A percentile compares a stretch with the other conserved stretches of the same genome.
These are phyloP conservation scores for Lactarius trivialis DNA, from an alignment of 768 basidiomycete genomes.

Conservation along the genomic window DNA sequence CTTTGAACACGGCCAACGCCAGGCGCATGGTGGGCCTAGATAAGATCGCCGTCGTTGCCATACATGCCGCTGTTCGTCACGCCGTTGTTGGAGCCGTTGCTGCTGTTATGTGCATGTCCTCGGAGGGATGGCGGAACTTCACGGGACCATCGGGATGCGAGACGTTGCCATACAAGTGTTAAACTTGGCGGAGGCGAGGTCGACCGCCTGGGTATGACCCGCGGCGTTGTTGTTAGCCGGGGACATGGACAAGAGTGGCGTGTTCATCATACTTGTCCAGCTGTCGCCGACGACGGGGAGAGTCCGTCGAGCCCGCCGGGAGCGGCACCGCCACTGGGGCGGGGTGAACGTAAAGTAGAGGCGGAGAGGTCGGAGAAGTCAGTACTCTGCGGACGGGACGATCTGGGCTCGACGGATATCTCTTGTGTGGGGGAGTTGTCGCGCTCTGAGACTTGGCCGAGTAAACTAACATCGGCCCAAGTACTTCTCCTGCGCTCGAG, in stretches of 20 bases:
- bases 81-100: constrained; percentile 13
- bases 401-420: constrained; percentile 37
- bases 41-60: constrained; percentile 48
- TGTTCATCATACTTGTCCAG: constrained; percentile 98
- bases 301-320: constrained; percentile 28
- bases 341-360: constrained; percentile 51
- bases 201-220: constrained; percentile 38
- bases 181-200: constrained; percentile 52
- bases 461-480: constrained; percentile 53
- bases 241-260: constrained; percentile 92
- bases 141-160: constrained; percentile 85
- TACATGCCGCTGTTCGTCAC: constrained; percentile 34
- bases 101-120: constrained; percentile 24
- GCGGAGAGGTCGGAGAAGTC: constrained; percentile 63
- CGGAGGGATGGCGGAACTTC: constrained; percentile 62
- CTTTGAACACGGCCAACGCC: neutral
- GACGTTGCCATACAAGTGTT: constrained; percentile 67
- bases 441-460: constrained; percentile 82
- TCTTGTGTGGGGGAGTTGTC: constrained; percentile 61
- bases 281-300: constrained; percentile 63
- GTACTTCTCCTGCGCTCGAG: constrained; percentile 48
- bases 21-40: constrained; percentile 29
- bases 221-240: constrained; percentile 30
- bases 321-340: constrained; percentile 36
- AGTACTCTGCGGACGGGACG: constrained; percentile 81